Evolutionary conservation across 2,329 filamentous ascomycete species (phyloP).

Genomic region (Alternaria ventricosa): DNA sequence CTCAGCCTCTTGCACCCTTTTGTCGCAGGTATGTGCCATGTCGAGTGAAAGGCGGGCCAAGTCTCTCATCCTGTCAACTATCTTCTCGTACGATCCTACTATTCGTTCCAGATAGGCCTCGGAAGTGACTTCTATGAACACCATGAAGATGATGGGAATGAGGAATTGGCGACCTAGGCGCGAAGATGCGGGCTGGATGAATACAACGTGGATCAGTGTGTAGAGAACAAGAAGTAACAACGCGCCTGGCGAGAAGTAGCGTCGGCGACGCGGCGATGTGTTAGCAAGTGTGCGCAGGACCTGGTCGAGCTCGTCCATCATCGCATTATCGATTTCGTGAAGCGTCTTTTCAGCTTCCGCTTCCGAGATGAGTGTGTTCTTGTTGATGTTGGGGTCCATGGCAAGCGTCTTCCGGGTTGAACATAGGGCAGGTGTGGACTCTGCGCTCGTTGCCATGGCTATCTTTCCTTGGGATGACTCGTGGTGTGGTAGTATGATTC

Average conservation of each 20-base stretch:
- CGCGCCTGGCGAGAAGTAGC: not conserved
- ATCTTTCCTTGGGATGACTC: not conserved
- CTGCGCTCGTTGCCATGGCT: not conserved
- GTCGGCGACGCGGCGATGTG: not conserved
- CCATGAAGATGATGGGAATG: not conserved
- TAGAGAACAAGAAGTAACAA: not conserved
- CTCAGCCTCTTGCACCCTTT: not conserved
- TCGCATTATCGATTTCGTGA: no score
- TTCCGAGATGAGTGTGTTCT: not conserved
- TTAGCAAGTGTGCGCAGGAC: not conserved
- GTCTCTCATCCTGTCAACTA: not conserved
- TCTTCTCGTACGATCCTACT: not conserved
- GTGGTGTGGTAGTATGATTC: not conserved
- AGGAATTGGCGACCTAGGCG: not conserved
- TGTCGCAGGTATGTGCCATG: no score
- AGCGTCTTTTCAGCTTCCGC: no score
- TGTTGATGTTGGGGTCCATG: not conserved
- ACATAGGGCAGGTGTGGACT: not conserved
- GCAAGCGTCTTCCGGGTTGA: no score
- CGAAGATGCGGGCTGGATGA: not conserved
- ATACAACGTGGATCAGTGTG: accelerated
- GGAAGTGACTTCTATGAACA: not conserved
- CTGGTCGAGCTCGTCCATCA: not conserved
- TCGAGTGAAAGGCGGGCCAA: not conserved
- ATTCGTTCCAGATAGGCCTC: not conserved